Conservation (phyloP, 305 asterid species). For the Fraxinus platypoda region DNA sequence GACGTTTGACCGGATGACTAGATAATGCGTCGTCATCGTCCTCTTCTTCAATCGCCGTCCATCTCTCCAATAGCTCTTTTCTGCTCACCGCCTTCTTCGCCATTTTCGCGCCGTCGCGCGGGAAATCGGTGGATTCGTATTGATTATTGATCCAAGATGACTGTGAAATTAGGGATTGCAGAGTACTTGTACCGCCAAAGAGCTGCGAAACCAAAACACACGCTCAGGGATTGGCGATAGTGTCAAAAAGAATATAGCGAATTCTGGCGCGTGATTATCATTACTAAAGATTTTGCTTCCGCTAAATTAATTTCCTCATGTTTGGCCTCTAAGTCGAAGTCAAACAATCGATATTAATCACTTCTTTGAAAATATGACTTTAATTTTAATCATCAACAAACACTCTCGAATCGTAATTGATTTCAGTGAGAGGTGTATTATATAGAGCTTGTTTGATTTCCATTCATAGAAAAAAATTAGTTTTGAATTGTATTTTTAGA, state of each 20-base stretch:
- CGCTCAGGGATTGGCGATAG: not conserved
- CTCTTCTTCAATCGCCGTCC: conserved; percentile 80
- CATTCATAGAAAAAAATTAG: not conserved
- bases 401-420: too few relatives aligned
- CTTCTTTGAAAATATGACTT: too few relatives aligned
- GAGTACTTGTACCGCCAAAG: conserved; percentile 5
- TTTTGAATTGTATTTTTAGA: too few relatives aligned
- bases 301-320: not conserved
- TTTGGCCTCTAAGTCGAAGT: not conserved
- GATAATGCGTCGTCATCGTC: conserved; percentile 53
- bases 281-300: not conserved
- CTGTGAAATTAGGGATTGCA: conserved; percentile 13
- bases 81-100: conserved; percentile 48
- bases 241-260: not conserved
- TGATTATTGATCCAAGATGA: not conserved
- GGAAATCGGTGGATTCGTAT: not conserved
- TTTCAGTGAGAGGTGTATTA: too few relatives aligned
- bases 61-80: conserved; percentile 71
- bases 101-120: conserved; percentile 26
- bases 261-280: conserved; percentile 1
- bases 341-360: too few relatives aligned
- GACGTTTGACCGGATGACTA: conserved; percentile 47
- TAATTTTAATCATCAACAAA: too few relatives aligned
- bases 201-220: not conserved
- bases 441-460: not conserved